Base-by-base conservation (phyloP, 192 early-diverging fungal species). In the Kappamyces sp. region DNA sequence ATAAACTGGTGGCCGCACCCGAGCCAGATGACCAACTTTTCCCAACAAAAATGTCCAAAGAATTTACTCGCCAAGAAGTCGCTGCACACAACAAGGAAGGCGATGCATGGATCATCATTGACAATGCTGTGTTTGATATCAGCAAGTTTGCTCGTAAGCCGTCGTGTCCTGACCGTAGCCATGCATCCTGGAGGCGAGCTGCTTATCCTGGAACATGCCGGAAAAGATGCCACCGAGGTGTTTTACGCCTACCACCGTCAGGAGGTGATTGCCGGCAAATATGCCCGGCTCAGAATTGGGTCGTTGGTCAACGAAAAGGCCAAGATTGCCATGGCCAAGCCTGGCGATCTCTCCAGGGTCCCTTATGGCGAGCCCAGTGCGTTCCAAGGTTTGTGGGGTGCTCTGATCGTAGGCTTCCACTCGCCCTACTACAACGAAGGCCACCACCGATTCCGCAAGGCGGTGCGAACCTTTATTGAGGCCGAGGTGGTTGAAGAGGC, bases 381-480 rank as follows among this genome's bases (percentile, higher is more conserved):
- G 55, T 64, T 63, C 50, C 70, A 72, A 52, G 59, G 12, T 29
- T 34, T 4, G 5, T 5, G 12, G 9, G 40, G 36, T 9, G 5
- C 12, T 3, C 29, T n/a, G 50, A 52, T 15, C 8, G 35, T 52
- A 29, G 66, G 69, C n/a, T 54, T 53, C 35, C 57, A 66, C 0
- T 66, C 70, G 30, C 70, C 68, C 1, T 79, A 68, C 62, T 79
- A 71, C 68, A 75, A 59, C 50, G 61, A 66, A 30, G 67, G 64
- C 4, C 75, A 77, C 61, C 36, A 67, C 41, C 42, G 47, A 2
- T 73, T 75, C 58, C 68, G 74, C n/a, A 29, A 54, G 5, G 72
- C 70, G 45, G 47, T 75, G 3, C 72, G 77, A 49, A 57, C 54
- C 29, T 75, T 70, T 52, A 63, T 67, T 45, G 70, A 68, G 31